Conservation (phyloP, 148 eudicot genomes). For the Chenopodium formosanum region DNA sequence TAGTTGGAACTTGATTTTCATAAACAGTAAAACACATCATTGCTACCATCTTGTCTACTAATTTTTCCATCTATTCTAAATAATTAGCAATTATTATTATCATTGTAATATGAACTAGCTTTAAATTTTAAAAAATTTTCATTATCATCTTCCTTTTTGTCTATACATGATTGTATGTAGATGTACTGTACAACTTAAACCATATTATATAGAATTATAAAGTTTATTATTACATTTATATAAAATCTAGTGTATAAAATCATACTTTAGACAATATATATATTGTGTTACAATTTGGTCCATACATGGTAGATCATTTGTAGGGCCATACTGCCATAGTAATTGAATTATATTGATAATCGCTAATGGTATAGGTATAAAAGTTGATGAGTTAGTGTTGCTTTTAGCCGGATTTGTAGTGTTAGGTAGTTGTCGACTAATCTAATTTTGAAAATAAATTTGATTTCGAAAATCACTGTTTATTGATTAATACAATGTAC, state of each 20-base stretch:
- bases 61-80: slow-evolving; percentile 20
- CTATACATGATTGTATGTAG: slow-evolving; percentile 7
- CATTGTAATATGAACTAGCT: slow-evolving; percentile 3
- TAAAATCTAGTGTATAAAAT: background rate
- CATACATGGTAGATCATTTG: slow-evolving; percentile 19
- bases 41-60: slow-evolving; percentile 27
- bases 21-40: slow-evolving; percentile 25
- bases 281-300: slow-evolving; percentile 23
- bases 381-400: slow-evolving; percentile 12
- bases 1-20: slow-evolving; percentile 32
- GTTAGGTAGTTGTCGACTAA: slow-evolving; percentile 19
- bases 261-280: background rate
- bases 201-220: background rate
- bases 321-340: slow-evolving; percentile 18
- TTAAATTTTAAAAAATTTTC: background rate
- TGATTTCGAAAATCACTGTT: background rate
- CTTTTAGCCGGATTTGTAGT: slow-evolving; percentile 24
- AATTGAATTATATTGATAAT: background rate
- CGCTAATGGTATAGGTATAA: slow-evolving; percentile 5
- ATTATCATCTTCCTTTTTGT: slow-evolving; percentile 16
- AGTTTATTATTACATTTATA: no score
- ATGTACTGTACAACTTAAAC: background rate
- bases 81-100: slow-evolving; percentile 26
- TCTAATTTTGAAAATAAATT: background rate
- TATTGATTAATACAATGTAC: background rate